Evolutionary conservation across 345 rosid species (phyloP).

Genomic region (Aquilaria yunnanensis): DNA sequence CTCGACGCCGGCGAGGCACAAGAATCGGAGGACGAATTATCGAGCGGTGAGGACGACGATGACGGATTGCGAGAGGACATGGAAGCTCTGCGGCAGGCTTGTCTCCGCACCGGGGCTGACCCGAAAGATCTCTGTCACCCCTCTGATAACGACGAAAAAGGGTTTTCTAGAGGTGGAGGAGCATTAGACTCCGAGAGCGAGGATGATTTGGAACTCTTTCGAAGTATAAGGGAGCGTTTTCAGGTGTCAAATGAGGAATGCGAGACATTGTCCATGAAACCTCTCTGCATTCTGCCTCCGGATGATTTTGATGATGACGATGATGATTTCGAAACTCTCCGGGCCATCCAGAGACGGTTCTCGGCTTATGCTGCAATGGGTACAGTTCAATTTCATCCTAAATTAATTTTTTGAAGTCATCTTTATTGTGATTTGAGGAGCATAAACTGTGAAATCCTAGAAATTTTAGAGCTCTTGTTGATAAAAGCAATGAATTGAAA

Average conservation of each 20-base stretch:
- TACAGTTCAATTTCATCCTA: constrained; percentile 21
- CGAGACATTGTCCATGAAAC: constrained; percentile 29
- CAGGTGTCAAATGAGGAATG: constrained; percentile 24
- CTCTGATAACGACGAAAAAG: not conserved
- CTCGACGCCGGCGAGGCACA: constrained; percentile 28
- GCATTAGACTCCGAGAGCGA: constrained; percentile 42
- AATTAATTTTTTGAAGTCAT: too few species aligned
- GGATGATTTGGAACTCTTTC: constrained; percentile 55
- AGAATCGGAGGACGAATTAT: constrained; percentile 29
- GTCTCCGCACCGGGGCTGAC: constrained; percentile 44
- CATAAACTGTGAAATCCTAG: too few species aligned
- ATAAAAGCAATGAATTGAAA: too few species aligned
- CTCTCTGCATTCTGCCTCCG: constrained; percentile 29
- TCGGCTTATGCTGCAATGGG: constrained; percentile 42
- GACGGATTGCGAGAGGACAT: constrained; percentile 60
- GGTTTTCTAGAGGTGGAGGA: constrained; percentile 3
- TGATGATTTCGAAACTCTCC: constrained; percentile 67
- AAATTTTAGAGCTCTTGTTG: too few species aligned
- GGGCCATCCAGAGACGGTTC: constrained; percentile 64
- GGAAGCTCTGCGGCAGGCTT: constrained; percentile 78
- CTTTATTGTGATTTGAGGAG: too few species aligned
- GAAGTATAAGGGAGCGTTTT: constrained; percentile 45
- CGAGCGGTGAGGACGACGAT: constrained; percentile 32
- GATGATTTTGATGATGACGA: constrained; percentile 45
- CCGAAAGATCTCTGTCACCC: constrained; percentile 17